Percentiles rank a stretch among this genome's conserved stretches.
phyloP scores from a whole-genome alignment of 345 rosid species.

The Linum trigynum region DNA sequence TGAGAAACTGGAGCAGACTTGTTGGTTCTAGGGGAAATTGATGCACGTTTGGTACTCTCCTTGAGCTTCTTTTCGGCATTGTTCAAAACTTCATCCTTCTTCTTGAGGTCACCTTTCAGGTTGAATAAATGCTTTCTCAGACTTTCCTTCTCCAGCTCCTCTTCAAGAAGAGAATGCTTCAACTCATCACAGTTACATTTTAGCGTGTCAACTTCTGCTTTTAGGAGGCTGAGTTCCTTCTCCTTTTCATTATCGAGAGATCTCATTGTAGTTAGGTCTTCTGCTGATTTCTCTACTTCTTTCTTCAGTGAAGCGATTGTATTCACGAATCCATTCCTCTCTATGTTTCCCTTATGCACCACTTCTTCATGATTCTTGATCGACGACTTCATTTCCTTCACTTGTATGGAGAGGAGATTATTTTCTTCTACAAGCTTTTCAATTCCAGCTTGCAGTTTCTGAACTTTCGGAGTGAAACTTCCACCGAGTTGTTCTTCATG shows the following conservation, averaged over 20 bases:
- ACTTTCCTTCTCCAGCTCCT: slow-evolving; percentile 58
- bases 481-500: slow-evolving; percentile 37
- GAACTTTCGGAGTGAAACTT: slow-evolving; percentile 29
- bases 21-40: slow-evolving; percentile 28
- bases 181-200: slow-evolving; percentile 37
- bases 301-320: slow-evolving; percentile 33
- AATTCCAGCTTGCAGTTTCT: slow-evolving; percentile 33
- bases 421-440: slow-evolving; percentile 31
- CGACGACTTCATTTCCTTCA: slow-evolving; percentile 34
- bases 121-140: slow-evolving; percentile 45
- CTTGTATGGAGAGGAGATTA: slow-evolving; percentile 23
- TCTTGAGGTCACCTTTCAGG: slow-evolving; percentile 56
- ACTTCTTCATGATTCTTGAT: slow-evolving; percentile 34
- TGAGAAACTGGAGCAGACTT: slow-evolving; percentile 34
- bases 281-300: slow-evolving; percentile 35
- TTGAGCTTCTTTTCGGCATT: slow-evolving; percentile 45
- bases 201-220: slow-evolving; percentile 40
- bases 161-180: slow-evolving; percentile 36
- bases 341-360: slow-evolving; percentile 30
- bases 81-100: slow-evolving; percentile 43
- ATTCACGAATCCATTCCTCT: slow-evolving; percentile 33
- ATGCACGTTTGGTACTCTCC: slow-evolving; percentile 27
- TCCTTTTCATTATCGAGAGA: slow-evolving; percentile 41
- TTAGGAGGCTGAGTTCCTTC: slow-evolving; percentile 21
- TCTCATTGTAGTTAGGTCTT: slow-evolving; percentile 33